These are phyloP conservation scores for Annulohypoxylon bovei DNA, from an alignment of 495 filamentous ascomycete genomes.

Conservation along the genomic window DNA sequence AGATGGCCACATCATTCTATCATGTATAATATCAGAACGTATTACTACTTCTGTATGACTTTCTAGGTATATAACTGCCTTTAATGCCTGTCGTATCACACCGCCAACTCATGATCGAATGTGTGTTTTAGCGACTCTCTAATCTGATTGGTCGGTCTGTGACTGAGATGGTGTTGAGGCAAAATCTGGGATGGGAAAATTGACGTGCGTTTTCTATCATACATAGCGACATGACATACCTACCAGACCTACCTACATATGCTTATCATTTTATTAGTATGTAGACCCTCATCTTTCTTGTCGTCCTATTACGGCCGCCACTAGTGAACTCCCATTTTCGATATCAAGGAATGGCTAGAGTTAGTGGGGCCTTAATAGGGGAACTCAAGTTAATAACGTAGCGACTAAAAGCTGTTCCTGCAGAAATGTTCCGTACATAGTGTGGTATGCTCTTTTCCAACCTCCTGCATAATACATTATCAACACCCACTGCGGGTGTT, in stretches of 20 bases:
- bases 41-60: slow-evolving; percentile 1
- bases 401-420: slow-evolving; percentile 32
- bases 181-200: slow-evolving; percentile 10
- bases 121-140: slow-evolving; percentile 5
- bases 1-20: slow-evolving; percentile 38
- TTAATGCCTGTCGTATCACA: slow-evolving; percentile 39
- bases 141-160: slow-evolving; percentile 14
- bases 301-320: slow-evolving; percentile 17
- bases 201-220: neutral
- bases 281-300: neutral
- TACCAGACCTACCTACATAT: neutral
- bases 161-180: slow-evolving; percentile 22
- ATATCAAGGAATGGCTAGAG: neutral
- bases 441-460: slow-evolving; percentile 8
- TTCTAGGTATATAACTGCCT: slow-evolving; percentile 6
- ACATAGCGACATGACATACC: too few species aligned
- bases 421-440: slow-evolving; percentile 27
- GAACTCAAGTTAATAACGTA: neutral
- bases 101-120: slow-evolving; percentile 34
- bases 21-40: neutral
- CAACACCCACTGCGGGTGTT: slow-evolving; percentile 31
- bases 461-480: slow-evolving; percentile 44
- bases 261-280: slow-evolving; percentile 9
- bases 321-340: slow-evolving; percentile 8
- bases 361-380: slow-evolving; percentile 22